Evolutionary conservation across 1,139 yeast species (phyloP).

Genomic region (Geotrichum restrictum): DNA sequence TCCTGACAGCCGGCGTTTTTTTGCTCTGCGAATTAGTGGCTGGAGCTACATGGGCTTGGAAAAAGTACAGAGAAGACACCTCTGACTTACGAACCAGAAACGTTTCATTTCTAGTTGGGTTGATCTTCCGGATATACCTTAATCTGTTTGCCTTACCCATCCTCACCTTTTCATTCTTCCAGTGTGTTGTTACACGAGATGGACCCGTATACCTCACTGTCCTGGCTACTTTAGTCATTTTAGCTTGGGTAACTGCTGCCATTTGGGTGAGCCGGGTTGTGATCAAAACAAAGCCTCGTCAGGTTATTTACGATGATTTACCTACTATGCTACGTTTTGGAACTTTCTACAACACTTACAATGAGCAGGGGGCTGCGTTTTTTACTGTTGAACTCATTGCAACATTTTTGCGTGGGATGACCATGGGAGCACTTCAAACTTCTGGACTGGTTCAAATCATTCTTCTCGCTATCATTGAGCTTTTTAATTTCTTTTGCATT

Average conservation of each 20-base stretch:
- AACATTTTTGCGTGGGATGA: slow-evolving; percentile 35
- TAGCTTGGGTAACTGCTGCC: slow-evolving; percentile 32
- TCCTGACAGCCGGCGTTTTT: slow-evolving; percentile 25
- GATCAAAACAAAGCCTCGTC: slow-evolving; percentile 22
- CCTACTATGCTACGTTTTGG: slow-evolving; percentile 34
- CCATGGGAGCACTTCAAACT: slow-evolving; percentile 37
- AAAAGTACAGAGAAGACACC: slow-evolving; percentile 20
- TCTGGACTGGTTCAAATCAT: slow-evolving; percentile 40
- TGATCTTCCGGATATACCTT: slow-evolving; percentile 31
- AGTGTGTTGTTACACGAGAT: slow-evolving; percentile 30
- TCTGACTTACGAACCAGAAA: slow-evolving; percentile 25
- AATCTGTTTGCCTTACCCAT: slow-evolving; percentile 35
- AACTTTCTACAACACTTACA: slow-evolving; percentile 34
- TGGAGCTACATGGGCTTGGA: slow-evolving; percentile 23
- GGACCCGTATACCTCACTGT: slow-evolving; percentile 27
- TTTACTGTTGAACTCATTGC: slow-evolving; percentile 28
- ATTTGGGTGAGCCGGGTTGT: slow-evolving; percentile 25
- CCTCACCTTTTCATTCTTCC: slow-evolving; percentile 35
- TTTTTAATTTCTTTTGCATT: slow-evolving; percentile 28
- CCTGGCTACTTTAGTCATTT: slow-evolving; percentile 33
- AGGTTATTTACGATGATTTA: slow-evolving; percentile 32
- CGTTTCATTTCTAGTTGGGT: slow-evolving; percentile 30
- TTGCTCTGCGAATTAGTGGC: slow-evolving; percentile 20
- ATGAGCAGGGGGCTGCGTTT: slow-evolving; percentile 27
- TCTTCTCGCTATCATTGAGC: slow-evolving; percentile 34